These are phyloP conservation scores for Medicago ruthenica DNA, from an alignment of 306 rosid genomes.

Conservation along the genomic window DNA sequence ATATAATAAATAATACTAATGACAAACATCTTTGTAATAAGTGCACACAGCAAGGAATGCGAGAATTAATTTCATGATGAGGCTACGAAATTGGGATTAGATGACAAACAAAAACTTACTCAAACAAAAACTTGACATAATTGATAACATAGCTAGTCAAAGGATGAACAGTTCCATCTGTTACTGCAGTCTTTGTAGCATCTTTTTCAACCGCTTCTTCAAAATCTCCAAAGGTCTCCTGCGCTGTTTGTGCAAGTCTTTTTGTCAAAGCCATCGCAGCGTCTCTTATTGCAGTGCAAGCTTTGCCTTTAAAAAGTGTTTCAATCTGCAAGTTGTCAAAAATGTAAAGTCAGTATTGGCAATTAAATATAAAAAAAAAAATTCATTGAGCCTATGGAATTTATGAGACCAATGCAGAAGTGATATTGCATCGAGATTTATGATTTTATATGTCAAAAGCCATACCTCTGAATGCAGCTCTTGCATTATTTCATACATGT, in stretches of 20 bases:
- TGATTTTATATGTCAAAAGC: constrained; percentile 22
- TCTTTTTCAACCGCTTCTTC: constrained; percentile 97
- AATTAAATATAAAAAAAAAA: constrained; percentile 8
- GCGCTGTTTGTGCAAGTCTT: constrained; percentile 90
- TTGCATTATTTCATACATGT: constrained; percentile 97
- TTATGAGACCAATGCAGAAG: constrained; percentile 22
- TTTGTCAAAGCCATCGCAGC: constrained; percentile 83
- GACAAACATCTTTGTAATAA: constrained; percentile 8
- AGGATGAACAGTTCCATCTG: constrained; percentile 98
- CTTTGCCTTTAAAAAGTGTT: constrained; percentile 80
- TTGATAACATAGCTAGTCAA: constrained; percentile 96
- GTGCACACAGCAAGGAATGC: constrained; percentile 19
- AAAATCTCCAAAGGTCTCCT: constrained; percentile 94
- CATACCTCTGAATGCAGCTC: constrained; percentile 96
- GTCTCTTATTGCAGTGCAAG: constrained; percentile 80
- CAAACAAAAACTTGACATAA: constrained; percentile 93
- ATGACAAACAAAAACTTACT: constrained; percentile 63
- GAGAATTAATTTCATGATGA: constrained; percentile 33
- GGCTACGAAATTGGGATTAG: constrained; percentile 13
- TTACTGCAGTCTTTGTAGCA: constrained; percentile 94
- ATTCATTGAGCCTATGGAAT: constrained; percentile 2
- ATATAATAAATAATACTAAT: constrained; percentile 29
- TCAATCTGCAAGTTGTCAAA: constrained; percentile 66
- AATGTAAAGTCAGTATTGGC: neutral
- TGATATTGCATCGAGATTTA: constrained; percentile 8